phyloP scores from a whole-genome alignment of 176 grass and related monocot species.

The Phoenix dactylifera region DNA sequence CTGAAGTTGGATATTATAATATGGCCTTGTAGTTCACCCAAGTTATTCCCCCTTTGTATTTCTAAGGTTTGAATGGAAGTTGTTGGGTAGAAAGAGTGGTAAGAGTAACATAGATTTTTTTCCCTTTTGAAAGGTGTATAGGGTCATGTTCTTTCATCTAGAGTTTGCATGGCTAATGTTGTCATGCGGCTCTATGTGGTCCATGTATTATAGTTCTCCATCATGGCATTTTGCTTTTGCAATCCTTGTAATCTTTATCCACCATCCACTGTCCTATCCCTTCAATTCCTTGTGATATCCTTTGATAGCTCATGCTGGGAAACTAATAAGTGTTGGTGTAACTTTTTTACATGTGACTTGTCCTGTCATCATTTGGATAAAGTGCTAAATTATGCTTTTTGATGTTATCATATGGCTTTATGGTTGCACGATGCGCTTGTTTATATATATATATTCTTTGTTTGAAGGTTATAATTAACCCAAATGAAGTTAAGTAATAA shows the following conservation, averaged over 20 bases:
- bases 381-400: not conserved
- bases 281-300: slow-evolving; percentile 15
- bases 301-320: not conserved
- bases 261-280: slow-evolving; percentile 42
- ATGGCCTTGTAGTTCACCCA: too few relatives aligned
- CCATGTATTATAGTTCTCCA: slow-evolving; percentile 43
- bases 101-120: not conserved
- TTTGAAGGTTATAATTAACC: too few relatives aligned
- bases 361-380: slow-evolving; percentile 10
- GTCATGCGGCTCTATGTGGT: slow-evolving; percentile 35
- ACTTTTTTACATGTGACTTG: not conserved
- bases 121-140: slow-evolving; percentile 41
- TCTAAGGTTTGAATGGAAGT: too few relatives aligned
- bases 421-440: too few relatives aligned
- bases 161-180: slow-evolving; percentile 34
- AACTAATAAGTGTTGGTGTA: too few relatives aligned
- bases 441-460: too few relatives aligned
- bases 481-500: too few relatives aligned
- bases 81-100: too few relatives aligned
- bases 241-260: slow-evolving; percentile 78
- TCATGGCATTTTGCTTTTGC: slow-evolving; percentile 69
- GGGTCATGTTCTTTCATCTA: slow-evolving; percentile 21
- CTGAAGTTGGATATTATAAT: not conserved
- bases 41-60: too few relatives aligned
- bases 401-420: not conserved